Percentiles rank a stretch among this genome's conserved stretches.
Evolutionary conservation across 139 green algal genomes (phyloP).

Genomic region (Chlorokybus atmophyticus): DNA sequence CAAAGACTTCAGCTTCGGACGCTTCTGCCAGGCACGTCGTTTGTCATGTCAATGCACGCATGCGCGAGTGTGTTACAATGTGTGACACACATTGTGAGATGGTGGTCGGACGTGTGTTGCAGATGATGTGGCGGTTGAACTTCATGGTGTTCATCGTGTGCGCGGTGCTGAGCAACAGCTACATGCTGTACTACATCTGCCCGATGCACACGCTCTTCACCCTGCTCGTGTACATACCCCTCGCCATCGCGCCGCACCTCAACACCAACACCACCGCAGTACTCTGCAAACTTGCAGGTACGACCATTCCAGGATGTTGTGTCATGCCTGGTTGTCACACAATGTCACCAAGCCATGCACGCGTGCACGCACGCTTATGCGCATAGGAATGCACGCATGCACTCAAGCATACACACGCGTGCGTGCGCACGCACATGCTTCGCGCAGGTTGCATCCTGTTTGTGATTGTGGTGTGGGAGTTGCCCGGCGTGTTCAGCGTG

Average conservation of each 20-base stretch:
- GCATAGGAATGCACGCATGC: too few species aligned
- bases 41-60: too few species aligned
- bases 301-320: too few species aligned
- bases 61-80: too few species aligned
- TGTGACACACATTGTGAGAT: too few species aligned
- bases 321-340: too few species aligned
- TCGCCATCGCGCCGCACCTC: slow-evolving; percentile 44
- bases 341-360: too few species aligned
- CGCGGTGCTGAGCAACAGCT: slow-evolving; percentile 68
- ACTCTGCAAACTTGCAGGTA: slow-evolving; percentile 40
- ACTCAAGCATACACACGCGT: too few species aligned
- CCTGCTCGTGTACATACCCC: slow-evolving; percentile 66
- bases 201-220: slow-evolving; percentile 98
- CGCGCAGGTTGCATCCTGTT: slow-evolving; percentile 38
- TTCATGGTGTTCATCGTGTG: slow-evolving; percentile 76
- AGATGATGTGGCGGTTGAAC: slow-evolving; percentile 97
- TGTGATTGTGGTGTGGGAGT: slow-evolving; percentile 70
- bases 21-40: slow-evolving; percentile 30
- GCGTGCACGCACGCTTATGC: too few species aligned
- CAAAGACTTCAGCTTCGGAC: slow-evolving; percentile 48
- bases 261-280: slow-evolving; percentile 54
- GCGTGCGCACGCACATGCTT: too few species aligned
- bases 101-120: slow-evolving; percentile 53
- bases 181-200: slow-evolving; percentile 99
- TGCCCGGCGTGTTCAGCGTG: slow-evolving; percentile 73